Evolutionary conservation across 2,329 filamentous ascomycete species (phyloP), one percentile per base, ranked within the genome.

Genomic region (Tolypocladium album): DNA sequence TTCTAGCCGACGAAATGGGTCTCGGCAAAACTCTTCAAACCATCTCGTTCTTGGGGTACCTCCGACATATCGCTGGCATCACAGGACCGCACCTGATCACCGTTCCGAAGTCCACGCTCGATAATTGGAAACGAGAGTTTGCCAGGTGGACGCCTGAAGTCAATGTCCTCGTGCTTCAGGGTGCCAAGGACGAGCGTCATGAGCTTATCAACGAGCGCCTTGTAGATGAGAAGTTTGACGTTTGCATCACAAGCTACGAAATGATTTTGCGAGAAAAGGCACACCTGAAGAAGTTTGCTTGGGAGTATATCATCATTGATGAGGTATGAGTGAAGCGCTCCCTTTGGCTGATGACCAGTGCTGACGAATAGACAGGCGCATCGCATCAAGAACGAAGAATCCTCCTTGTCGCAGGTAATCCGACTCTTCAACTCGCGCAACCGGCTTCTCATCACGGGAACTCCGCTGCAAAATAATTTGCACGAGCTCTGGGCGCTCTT

Each of bases 271-370:
- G 94, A 61, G 94, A 99, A 72, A 97, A 99, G 78, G 81, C 89
- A 1, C 91, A 96, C 67, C 75, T 99, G 66, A 96, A 94, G 78
- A 97, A 97, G 74, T 96, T 99, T 72, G 92, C 94, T 0, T 99
- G 94, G 94, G 93, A 99, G 73, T 99, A 99, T 75, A 99, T 99
- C 74, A 96, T 99, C 67, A 96, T 99, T 64, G 94, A 99, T 69
- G 94, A 99, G 67, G 73, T 74, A 66, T 47, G 66, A 56, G 50
- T 31, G 31, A 6, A 38, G 20, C 13, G 20, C 12, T 2, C 11
- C 31, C 13, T 38, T 36, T 22, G 9, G 3, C 31, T 12, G 31
- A 22, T 1, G 50, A 22, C 6, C 11, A 38, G 50, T 34, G 36
- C 65, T 71, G 56, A 70, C 60, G 5, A 42, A 45, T 8, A 20